Evolutionary conservation across 2,329 filamentous ascomycete genomes (phyloP).

Genomic region (Furcasterigmium furcatum): DNA sequence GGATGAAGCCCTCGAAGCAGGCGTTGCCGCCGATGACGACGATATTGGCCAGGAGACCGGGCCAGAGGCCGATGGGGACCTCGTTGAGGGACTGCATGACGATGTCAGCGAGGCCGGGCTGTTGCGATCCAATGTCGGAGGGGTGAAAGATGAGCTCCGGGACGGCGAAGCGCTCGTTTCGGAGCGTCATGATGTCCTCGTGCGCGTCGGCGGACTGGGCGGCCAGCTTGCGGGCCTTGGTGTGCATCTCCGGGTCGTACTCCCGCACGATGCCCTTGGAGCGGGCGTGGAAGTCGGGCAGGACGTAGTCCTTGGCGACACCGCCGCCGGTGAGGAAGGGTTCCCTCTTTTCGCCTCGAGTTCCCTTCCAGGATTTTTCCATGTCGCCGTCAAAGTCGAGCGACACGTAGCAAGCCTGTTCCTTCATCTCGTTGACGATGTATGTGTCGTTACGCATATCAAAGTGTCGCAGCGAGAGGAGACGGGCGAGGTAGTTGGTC

Average conservation of each 20-base stretch:
- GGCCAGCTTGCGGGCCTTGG: conserved; percentile 43
- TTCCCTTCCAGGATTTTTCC: conserved; percentile 80
- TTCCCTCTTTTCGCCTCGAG: conserved; percentile 53
- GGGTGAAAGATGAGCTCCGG: conserved; percentile 90
- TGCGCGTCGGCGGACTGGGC: conserved; percentile 19
- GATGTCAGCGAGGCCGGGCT: conserved; percentile 79
- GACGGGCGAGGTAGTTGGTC: conserved; percentile 87
- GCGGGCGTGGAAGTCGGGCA: conserved; percentile 71
- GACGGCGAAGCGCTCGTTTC: conserved; percentile 88
- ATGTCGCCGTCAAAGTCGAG: conserved; percentile 74
- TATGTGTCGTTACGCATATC: conserved; percentile 94
- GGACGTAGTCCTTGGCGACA: conserved; percentile 85
- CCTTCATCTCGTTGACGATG: conserved; percentile 95
- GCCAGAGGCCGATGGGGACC: conserved; percentile 80
- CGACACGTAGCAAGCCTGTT: conserved; percentile 80
- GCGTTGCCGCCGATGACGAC: conserved; percentile 86
- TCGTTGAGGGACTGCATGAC: conserved; percentile 73
- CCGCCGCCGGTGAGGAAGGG: conserved; percentile 47
- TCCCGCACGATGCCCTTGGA: conserved; percentile 69
- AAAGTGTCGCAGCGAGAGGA: conserved; percentile 87
- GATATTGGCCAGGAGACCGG: conserved; percentile 80
- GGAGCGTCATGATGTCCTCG: conserved; percentile 82
- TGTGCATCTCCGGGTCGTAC: conserved; percentile 66
- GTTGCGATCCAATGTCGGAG: conserved; percentile 77
- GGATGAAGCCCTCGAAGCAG: conserved; percentile 75